Conservation (phyloP, 2,329 filamentous ascomycete species). For the Macrophomina tecta region DNA sequence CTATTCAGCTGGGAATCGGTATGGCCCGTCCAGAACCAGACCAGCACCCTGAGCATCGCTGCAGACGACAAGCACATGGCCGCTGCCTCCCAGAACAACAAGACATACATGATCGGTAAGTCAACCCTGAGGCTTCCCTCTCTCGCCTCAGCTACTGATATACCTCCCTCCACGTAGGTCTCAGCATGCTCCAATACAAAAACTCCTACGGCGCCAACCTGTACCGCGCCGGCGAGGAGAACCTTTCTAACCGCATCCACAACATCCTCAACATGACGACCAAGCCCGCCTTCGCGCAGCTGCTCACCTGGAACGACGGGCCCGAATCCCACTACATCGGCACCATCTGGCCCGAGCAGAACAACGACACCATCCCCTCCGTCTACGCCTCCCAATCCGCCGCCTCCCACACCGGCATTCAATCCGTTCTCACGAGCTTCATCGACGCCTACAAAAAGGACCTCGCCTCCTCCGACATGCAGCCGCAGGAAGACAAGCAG, state of each 20-base stretch:
- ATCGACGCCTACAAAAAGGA: conserved; percentile 42
- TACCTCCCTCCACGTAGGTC: not conserved
- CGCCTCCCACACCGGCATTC: conserved; percentile 43
- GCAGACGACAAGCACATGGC: conserved; percentile 35
- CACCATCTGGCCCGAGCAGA: conserved; percentile 41
- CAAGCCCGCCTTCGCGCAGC: conserved; percentile 40
- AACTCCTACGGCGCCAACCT: conserved; percentile 39
- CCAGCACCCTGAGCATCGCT: conserved; percentile 29
- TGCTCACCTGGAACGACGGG: conserved; percentile 47
- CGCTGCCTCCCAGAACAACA: conserved; percentile 34
- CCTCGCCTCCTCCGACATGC: not conserved
- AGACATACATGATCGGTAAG: conserved; percentile 44
- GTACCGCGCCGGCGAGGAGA: conserved; percentile 45
- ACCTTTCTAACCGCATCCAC: conserved; percentile 44
- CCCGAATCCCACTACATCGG: conserved; percentile 49
- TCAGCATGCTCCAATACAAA: conserved; percentile 40
- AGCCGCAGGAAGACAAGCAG: not conserved
- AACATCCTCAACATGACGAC: conserved; percentile 41
- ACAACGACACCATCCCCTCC: conserved; percentile 30
- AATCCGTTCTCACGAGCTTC: conserved; percentile 45
- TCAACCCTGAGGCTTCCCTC: too few species aligned
- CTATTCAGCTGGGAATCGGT: conserved; percentile 48
- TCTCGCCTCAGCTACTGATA: too few species aligned
- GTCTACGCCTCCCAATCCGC: conserved; percentile 37
- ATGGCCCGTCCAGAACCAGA: conserved; percentile 37